Evolutionary conservation across 768 basidiomycete genomes (phyloP).

Genomic region (Lentinula detonsa): DNA sequence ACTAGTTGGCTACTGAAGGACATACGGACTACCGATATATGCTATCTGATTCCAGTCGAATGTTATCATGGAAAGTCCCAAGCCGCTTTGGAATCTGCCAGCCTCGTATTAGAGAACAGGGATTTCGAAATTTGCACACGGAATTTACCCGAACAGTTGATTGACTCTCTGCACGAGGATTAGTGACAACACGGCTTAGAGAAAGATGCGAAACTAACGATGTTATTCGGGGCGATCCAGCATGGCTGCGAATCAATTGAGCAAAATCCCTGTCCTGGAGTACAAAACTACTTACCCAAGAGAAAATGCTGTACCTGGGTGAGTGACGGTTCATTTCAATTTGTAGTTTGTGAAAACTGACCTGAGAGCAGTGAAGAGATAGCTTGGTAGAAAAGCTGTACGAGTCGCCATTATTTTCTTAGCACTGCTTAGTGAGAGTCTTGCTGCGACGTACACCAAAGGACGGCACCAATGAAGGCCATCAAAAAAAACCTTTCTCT

Average conservation of each 20-base stretch:
- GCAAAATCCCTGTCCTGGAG: neutral
- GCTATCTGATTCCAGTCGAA: slow-evolving; percentile 69
- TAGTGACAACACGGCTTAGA: slow-evolving; percentile 1
- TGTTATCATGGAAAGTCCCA: slow-evolving; percentile 47
- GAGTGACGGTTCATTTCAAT: slow-evolving; percentile 1
- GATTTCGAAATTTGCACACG: neutral
- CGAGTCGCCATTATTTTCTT: neutral
- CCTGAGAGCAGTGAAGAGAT: slow-evolving; percentile 43
- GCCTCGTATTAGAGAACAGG: neutral
- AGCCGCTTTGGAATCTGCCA: slow-evolving; percentile 38
- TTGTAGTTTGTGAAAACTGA: slow-evolving; percentile 11
- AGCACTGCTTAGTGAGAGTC: neutral
- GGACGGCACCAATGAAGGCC: slow-evolving; percentile 46
- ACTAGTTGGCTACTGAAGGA: slow-evolving; percentile 8
- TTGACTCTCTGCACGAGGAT: slow-evolving; percentile 39
- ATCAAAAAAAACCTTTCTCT: slow-evolving; percentile 69
- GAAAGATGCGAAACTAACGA: slow-evolving; percentile 29
- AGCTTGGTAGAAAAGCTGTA: slow-evolving; percentile 7
- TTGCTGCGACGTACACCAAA: slow-evolving; percentile 45
- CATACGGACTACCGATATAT: slow-evolving; percentile 60
- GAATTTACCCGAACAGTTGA: slow-evolving; percentile 46
- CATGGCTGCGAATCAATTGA: slow-evolving; percentile 37
- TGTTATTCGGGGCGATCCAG: slow-evolving; percentile 57
- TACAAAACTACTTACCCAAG: slow-evolving; percentile 30
- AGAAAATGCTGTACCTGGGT: slow-evolving; percentile 31